These are phyloP conservation scores for Yamadazyma taylorii DNA, from an alignment of 1,139 yeast genomes.

Conservation along the genomic window DNA sequence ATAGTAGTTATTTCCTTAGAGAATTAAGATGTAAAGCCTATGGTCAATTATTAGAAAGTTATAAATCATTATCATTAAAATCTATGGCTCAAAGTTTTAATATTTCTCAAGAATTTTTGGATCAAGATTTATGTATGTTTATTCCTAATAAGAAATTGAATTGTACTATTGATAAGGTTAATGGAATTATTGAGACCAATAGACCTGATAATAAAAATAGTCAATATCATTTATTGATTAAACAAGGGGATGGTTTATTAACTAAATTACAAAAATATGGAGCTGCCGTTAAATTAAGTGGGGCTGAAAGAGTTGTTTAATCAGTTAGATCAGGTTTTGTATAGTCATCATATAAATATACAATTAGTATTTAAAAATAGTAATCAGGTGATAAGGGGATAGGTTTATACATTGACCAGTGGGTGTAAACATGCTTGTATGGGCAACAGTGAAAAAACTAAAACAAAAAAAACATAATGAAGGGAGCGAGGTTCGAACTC, in stretches of 20 bases:
- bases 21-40: constrained; percentile 96
- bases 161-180: constrained; percentile 94
- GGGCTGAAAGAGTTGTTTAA: constrained; percentile 65
- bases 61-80: constrained; percentile 82
- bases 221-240: constrained; percentile 84
- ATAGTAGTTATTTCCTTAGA: constrained; percentile 80
- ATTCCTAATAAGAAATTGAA: constrained; percentile 92
- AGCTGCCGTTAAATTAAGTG: constrained; percentile 93
- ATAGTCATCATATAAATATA: background rate
- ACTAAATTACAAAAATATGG: constrained; percentile 96
- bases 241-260: constrained; percentile 88
- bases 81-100: constrained; percentile 96
- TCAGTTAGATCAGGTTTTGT: no score
- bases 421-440: no score
- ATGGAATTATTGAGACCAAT: constrained; percentile 93
- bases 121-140: constrained; percentile 79
- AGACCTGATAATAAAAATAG: constrained; percentile 95
- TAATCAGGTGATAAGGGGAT: no score
- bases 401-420: no score
- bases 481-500: constrained; percentile 84
- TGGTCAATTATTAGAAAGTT: constrained; percentile 89
- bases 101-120: constrained; percentile 79
- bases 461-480: constrained; percentile 39
- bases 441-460: no score
- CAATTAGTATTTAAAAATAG: no score